These are phyloP conservation scores for Ceratobasidium sp. DNA, from an alignment of 1,284 basidiomycete species.

Conservation along the genomic window DNA sequence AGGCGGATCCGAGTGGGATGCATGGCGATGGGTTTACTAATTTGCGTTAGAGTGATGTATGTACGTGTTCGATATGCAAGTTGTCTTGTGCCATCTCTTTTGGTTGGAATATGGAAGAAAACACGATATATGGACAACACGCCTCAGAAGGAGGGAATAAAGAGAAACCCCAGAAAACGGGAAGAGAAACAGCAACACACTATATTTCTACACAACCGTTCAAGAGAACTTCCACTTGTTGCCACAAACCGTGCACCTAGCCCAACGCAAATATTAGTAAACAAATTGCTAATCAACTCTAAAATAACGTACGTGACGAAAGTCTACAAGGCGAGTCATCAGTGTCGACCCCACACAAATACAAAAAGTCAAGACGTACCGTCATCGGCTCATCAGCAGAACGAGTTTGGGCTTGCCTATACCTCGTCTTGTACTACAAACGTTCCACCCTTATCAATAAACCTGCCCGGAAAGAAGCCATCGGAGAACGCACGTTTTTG, in stretches of 20 bases:
- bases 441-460: neutral
- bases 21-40: conserved; percentile 34
- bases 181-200: neutral
- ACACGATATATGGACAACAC: conserved; percentile 4
- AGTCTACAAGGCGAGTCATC: conserved; percentile 56
- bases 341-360: conserved; percentile 44
- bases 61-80: conserved; percentile 22
- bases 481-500: conserved; percentile 68
- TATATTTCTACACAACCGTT: conserved; percentile 41
- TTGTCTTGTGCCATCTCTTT: neutral
- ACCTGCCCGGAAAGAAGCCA: neutral
- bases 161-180: neutral
- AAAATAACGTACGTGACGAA: conserved; percentile 66
- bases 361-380: conserved; percentile 59
- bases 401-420: conserved; percentile 94
- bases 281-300: conserved; percentile 2
- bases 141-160: conserved; percentile 8
- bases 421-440: conserved; percentile 83
- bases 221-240: conserved; percentile 80
- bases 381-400: conserved; percentile 98
- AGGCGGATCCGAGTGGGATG: conserved; percentile 36
- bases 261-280: conserved; percentile 22
- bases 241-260: conserved; percentile 69
- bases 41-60: conserved; percentile 12
- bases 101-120: neutral